These are phyloP conservation scores for Alternaria dauci DNA, from an alignment of 2,329 filamentous ascomycete genomes.

Conservation along the genomic window DNA sequence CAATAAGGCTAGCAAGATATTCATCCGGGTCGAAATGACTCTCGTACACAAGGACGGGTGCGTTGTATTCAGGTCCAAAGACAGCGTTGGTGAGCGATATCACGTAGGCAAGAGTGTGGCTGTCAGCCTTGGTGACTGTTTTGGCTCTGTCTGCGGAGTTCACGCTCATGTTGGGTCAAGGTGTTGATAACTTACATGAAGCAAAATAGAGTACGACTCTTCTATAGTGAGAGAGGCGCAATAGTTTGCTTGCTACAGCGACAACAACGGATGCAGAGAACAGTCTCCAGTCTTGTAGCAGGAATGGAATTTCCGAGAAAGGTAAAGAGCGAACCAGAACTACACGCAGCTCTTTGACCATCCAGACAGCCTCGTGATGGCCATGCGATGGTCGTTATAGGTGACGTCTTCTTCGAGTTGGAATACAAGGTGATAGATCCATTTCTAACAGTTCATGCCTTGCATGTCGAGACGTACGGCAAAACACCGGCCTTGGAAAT, in stretches of 20 bases:
- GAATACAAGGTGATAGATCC: no score
- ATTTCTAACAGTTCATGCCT: no score
- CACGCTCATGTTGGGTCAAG: background rate
- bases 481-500: no score
- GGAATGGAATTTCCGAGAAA: no score
- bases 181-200: background rate
- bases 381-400: no score
- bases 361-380: no score
- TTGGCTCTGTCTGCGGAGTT: background rate
- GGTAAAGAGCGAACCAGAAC: no score
- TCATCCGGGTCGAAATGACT: background rate
- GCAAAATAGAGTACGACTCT: rapidly evolving
- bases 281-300: no score
- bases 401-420: no score
- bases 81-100: background rate
- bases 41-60: background rate
- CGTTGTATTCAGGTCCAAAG: background rate
- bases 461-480: no score
- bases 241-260: background rate
- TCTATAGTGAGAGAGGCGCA: background rate
- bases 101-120: background rate
- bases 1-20: background rate
- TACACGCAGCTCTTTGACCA: no score
- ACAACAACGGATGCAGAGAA: background rate
- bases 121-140: background rate